Base-by-base conservation (phyloP, 1,284 basidiomycete genomes). In the Retiboletus flavoniger region DNA sequence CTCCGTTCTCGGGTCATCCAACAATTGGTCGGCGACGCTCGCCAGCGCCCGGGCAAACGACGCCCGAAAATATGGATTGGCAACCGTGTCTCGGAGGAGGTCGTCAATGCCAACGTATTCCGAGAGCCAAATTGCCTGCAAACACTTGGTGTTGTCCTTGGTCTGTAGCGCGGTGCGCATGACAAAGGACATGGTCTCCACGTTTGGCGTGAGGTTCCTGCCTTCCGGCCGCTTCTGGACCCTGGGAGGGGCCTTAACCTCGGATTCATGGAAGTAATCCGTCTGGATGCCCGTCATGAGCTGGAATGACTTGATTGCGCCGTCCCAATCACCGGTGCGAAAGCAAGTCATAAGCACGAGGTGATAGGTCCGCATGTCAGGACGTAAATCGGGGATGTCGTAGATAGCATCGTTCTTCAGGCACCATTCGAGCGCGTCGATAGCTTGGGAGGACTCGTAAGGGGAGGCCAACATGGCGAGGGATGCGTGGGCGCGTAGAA, bases 351-450 rank as follows among this genome's bases (percentile, higher is more conserved):
- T 69, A 57, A 89, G 74, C 45, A 82, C 82, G 29, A 84, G 73
- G 56, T 78, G 74, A 68, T 78, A 87, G 5, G 81, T 81, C n/a
- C 71, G 69, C 40, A 72, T 50, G 16, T 71, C 68, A 1, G 83
- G 85, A 50, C 76, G 69, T 35, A 85, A 72, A 50, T 75, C 74
- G 24, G 75, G 72, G 17, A 75, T 72, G 49, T 72, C 53, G 28
- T 60, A 72, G 45, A 64, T 58, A 6, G 74, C 68, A 60, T 80
- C 80, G 53, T 80, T 75, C 52, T 72, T 69, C 48, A 87, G 64
- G 77, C 85, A 83, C 83, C 84, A 87, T 61, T 87, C 78, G 16
- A 91, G 71, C 4, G 70, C 75, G 53, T 79, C 75, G 16, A 88
- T 70, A 2, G 82, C 82, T 50, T 77, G 61, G 5, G 53, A 60